Percentiles rank a stretch among this genome's conserved stretches.
Conservation (phyloP, 805 yeast species). For the Cyberlindnera lachancei region DNA sequence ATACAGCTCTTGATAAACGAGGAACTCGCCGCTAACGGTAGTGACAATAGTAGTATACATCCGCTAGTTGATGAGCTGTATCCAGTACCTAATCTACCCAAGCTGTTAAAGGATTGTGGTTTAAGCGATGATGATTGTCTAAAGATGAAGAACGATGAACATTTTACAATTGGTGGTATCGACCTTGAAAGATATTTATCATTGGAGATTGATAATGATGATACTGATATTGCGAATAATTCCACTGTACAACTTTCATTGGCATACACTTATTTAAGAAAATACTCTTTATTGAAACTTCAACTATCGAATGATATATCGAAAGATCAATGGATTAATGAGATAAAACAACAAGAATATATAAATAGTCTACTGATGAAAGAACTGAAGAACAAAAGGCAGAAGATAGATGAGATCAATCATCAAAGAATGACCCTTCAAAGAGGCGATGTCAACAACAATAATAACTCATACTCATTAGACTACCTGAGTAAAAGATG, state of each 20-base stretch:
- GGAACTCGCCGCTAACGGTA: too few species aligned
- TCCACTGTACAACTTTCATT: conserved; percentile 18
- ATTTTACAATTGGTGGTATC: conserved; percentile 26
- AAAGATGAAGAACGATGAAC: conserved; percentile 11
- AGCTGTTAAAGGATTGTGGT: conserved; percentile 1
- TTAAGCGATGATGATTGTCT: conserved; percentile 9
- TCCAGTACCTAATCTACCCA: conserved; percentile 12
- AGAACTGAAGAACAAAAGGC: conserved; percentile 31
- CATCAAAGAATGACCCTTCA: conserved; percentile 36
- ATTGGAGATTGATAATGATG: too few species aligned
- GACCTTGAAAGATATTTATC: conserved; percentile 27
- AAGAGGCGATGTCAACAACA: too few species aligned
- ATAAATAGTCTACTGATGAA: conserved; percentile 23
- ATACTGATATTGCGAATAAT: too few species aligned
- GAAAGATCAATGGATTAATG: conserved; percentile 30
- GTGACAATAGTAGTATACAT: conserved; percentile 5
- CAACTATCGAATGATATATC: conserved; percentile 28
- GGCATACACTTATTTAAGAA: conserved; percentile 25
- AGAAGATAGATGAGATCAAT: conserved; percentile 36
- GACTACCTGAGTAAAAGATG: conserved; percentile 42
- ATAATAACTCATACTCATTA: conserved; percentile 35
- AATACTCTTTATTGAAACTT: conserved; percentile 31
- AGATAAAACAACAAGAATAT: conserved; percentile 27
- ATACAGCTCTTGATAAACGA: conserved; percentile 29
- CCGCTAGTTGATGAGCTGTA: conserved; percentile 15